Conservation (phyloP, 2,329 filamentous ascomycete genomes). For the Didymella sp. region DNA sequence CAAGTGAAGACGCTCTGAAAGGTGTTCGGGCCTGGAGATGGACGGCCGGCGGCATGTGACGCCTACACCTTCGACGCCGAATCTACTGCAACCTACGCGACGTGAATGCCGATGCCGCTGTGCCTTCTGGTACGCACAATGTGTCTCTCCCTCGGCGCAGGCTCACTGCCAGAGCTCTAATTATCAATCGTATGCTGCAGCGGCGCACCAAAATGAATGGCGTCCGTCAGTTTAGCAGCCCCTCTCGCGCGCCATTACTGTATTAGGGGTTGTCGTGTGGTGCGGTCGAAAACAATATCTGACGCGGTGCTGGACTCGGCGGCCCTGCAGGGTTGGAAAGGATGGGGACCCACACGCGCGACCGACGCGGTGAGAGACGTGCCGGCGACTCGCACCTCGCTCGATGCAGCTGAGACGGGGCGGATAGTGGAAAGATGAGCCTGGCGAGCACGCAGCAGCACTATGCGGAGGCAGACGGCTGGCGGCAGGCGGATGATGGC, state of each 20-base stretch:
- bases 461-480: conserved; percentile 21
- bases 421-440: conserved; percentile 6
- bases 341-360: conserved; percentile 33
- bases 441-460: conserved; percentile 16
- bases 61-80: conserved; percentile 25
- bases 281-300: conserved; percentile 17
- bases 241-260: conserved; percentile 37
- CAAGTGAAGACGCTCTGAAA: conserved; percentile 30
- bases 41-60: conserved; percentile 21
- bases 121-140: conserved; percentile 28
- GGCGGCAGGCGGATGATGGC: conserved; percentile 33
- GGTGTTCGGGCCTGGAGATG: conserved; percentile 22
- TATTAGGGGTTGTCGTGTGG: conserved; percentile 13
- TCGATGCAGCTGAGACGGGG: conserved; percentile 18
- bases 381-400: conserved; percentile 14
- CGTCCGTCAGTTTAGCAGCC: conserved; percentile 30
- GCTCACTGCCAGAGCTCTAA: conserved; percentile 75
- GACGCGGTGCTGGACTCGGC: conserved; percentile 28
- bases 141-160: conserved; percentile 61
- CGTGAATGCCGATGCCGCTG: conserved; percentile 22
- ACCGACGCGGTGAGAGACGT: conserved; percentile 33
- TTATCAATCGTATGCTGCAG: conserved; percentile 76
- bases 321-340: conserved; percentile 32
- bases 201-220: conserved; percentile 77
- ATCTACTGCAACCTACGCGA: conserved; percentile 28